Percentiles rank a stretch among this genome's conserved stretches.
Evolutionary conservation across 1,284 basidiomycete genomes (phyloP).

Genomic region (Rhodotorula sp.): DNA sequence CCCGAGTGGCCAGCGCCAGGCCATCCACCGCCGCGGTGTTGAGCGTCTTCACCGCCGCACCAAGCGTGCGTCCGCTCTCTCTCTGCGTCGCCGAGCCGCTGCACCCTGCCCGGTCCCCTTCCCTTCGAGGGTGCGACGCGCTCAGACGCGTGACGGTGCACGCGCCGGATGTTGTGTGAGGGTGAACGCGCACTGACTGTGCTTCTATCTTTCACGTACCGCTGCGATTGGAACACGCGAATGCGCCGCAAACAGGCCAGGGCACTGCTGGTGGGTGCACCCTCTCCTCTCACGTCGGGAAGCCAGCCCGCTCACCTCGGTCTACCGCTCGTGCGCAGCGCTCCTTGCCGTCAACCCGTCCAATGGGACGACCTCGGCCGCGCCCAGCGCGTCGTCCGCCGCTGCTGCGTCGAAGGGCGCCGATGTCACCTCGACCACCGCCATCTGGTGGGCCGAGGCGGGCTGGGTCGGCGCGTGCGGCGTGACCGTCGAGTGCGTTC

Average conservation of each 20-base stretch:
- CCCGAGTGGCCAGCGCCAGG: neutral
- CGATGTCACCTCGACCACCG: conserved; percentile 23
- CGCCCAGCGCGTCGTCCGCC: too few relatives aligned
- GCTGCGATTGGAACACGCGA: neutral
- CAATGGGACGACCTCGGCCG: neutral
- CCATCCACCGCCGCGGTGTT: conserved; percentile 20
- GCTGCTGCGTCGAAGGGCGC: neutral
- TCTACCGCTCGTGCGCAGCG: neutral
- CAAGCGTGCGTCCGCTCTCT: conserved; percentile 14
- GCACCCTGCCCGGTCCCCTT: neutral
- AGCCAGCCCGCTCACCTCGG: neutral
- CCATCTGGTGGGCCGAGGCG: conserved; percentile 31
- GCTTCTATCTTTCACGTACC: neutral
- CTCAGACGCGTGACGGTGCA: neutral
- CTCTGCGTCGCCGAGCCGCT: neutral
- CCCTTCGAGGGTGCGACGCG: neutral
- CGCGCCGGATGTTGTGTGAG: neutral
- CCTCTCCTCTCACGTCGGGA: neutral
- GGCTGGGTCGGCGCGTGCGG: conserved; percentile 30
- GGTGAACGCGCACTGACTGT: neutral
- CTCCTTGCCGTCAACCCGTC: conserved; percentile 4
- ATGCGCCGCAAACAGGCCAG: neutral
- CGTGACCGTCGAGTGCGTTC: conserved; percentile 16
- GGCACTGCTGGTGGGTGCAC: neutral
- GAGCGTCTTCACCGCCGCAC: conserved; percentile 6